Percentiles rank a stretch among this genome's conserved stretches.
phyloP scores from a whole-genome alignment of 345 rosid genomes.

The Firmiana major region DNA sequence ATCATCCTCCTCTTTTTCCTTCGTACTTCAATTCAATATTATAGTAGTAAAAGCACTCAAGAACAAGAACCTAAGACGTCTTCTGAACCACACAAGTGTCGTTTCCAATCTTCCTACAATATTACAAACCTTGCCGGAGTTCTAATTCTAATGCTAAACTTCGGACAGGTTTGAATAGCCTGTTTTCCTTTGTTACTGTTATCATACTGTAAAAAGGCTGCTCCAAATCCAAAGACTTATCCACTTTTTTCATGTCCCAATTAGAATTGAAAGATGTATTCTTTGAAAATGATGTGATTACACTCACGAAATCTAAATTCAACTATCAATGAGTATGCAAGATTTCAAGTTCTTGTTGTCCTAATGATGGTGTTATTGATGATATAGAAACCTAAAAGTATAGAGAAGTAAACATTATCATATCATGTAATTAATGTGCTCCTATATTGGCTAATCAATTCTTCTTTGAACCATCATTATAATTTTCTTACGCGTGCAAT shows the following conservation, averaged over 20 bases:
- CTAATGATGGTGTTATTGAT: conserved; percentile 6
- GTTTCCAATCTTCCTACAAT: background rate
- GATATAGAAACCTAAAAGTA: background rate
- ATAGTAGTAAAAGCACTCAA: background rate
- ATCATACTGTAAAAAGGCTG: background rate
- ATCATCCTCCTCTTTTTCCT: background rate
- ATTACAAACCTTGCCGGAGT: background rate
- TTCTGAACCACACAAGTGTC: background rate
- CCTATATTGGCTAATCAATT: conserved; percentile 18
- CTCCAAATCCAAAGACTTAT: background rate
- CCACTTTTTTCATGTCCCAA: background rate
- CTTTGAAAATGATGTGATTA: background rate
- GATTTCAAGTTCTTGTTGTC: background rate
- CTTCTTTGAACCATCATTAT: conserved; percentile 20
- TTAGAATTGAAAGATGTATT: background rate
- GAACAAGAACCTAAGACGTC: background rate
- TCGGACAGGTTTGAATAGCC: background rate
- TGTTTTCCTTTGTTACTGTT: background rate
- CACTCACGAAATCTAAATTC: background rate
- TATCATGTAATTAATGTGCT: conserved; percentile 11
- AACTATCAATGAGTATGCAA: background rate
- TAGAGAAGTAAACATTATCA: background rate
- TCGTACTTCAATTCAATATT: too few species aligned
- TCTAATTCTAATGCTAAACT: background rate
- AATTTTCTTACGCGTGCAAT: conserved; percentile 28